A percentile compares a stretch with the other conserved stretches of the same genome.
These are phyloP conservation scores for Rhododendron griersonianum DNA, from an alignment of 148 eudicot genomes.

Conservation along the genomic window DNA sequence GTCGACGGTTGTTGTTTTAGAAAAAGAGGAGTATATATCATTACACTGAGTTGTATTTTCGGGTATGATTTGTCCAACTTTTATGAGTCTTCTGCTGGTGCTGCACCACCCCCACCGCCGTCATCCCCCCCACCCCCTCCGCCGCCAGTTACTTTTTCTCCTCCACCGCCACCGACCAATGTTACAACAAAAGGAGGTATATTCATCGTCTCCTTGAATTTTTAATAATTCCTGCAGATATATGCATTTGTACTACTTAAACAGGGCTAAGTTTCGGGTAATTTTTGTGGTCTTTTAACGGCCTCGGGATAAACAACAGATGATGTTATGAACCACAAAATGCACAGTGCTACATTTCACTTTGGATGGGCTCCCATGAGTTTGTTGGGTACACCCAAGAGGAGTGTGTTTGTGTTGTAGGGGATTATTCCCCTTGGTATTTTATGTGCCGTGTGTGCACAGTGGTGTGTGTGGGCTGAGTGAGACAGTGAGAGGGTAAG, in stretches of 20 bases:
- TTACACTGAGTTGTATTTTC: not conserved
- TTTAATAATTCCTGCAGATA: not conserved
- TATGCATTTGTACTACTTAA: not conserved
- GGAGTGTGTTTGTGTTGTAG: too few species aligned
- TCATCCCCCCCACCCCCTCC: not conserved
- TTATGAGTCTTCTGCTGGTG: not conserved
- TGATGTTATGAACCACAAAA: not conserved
- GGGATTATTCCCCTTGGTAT: too few species aligned
- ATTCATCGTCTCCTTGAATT: not conserved
- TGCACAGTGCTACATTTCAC: not conserved
- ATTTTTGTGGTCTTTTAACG: not conserved
- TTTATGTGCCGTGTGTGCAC: too few species aligned
- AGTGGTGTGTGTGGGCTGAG: too few species aligned
- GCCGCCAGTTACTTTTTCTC: not conserved
- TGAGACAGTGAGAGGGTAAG: too few species aligned
- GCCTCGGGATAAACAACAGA: not conserved
- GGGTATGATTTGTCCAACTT: not conserved
- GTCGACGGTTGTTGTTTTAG: not conserved
- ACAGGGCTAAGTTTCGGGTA: not conserved
- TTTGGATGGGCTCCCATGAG: not conserved
- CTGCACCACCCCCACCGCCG: slow-evolving; percentile 1
- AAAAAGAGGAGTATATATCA: not conserved
- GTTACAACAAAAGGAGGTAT: not conserved
- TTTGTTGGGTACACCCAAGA: not conserved
- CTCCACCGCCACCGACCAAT: not conserved